phyloP scores from a whole-genome alignment of 805 yeast species.

The Candida mattraensis region DNA sequence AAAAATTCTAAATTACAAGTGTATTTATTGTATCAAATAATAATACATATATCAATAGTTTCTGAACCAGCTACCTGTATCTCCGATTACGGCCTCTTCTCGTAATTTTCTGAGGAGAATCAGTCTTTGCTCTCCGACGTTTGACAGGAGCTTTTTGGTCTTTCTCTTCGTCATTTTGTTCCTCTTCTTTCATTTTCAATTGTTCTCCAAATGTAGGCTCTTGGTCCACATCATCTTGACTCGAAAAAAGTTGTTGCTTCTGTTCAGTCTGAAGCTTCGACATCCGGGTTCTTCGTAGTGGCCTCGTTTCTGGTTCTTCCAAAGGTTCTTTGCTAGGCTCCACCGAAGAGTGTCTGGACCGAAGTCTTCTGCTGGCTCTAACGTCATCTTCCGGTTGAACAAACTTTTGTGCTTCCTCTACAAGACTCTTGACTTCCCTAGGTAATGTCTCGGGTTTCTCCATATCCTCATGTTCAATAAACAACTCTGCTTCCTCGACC shows the following conservation, averaged over 20 bases:
- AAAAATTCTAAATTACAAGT: too few species aligned
- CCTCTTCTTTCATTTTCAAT: constrained; percentile 4
- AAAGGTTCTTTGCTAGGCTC: too few species aligned
- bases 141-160: neutral
- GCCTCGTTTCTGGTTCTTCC: constrained; percentile 4
- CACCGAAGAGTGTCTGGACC: constrained; percentile 1
- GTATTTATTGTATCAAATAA: too few species aligned
- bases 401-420: constrained; percentile 4
- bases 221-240: neutral
- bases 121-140: too few species aligned
- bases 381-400: constrained; percentile 4
- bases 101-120: constrained; percentile 4
- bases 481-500: constrained; percentile 30
- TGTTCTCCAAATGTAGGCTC: constrained; percentile 6
- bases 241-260: too few species aligned
- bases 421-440: constrained; percentile 7
- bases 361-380: constrained; percentile 1
- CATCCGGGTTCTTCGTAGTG: neutral
- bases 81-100: constrained; percentile 3
- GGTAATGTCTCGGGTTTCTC: too few species aligned
- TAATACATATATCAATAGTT: too few species aligned
- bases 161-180: constrained; percentile 1
- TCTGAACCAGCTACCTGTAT: too few species aligned
- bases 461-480: constrained; percentile 25
- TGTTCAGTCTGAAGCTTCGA: too few species aligned